Base-by-base conservation (phyloP, 2,329 filamentous ascomycete genomes). In the Coniochaeta pulveracea region DNA sequence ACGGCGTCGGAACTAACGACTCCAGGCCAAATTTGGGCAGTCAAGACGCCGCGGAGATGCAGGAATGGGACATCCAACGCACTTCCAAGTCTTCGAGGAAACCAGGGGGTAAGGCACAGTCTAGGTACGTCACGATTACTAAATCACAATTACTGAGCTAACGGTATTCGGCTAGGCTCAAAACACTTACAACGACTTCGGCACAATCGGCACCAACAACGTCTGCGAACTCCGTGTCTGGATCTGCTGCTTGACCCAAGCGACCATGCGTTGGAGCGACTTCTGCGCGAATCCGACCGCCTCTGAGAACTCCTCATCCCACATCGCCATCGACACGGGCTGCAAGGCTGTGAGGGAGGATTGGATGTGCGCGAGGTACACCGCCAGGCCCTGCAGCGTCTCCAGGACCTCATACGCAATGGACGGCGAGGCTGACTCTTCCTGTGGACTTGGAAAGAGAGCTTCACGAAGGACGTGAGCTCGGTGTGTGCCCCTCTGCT, bases 161-260 rank as follows among this genome's bases (percentile, higher is more conserved):
- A n/a, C n/a, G n/a, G n/a, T n/a, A n/a, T n/a, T n/a, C n/a, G n/a
- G n/a, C n/a, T n/a, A n/a, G n/a, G n/a, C n/a, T n/a, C n/a, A n/a
- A n/a, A n/a, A n/a, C n/a, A n/a, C n/a, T n/a, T n/a, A 10, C 15
- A n/a, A 26, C 24, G 6, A 26, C 5, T 14, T 26, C 24, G 24
- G 24, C 6, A 26, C 14, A 29, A 29, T 17, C 4, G 54, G 54
- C 10, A 56, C 52, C n/a, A 57, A 35, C n/a, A 57, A 37, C 7
- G 50, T 52, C 42, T 57, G 55, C 17, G 52, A 50, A 27, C 43
- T 43, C 31, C 49, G 43, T 4, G 51, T 47, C 34, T 48, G 50
- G 22, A 58, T 47, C 42, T 57, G 54, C 35, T 54, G 42, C 14
- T 35, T 39, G 9, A 45, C 45, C 54, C 53, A 57, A 4, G 44